Evolutionary conservation across 768 basidiomycete genomes (phyloP), one percentile per base, ranked within the genome.

Genomic region (Tephrocybe rancida): DNA sequence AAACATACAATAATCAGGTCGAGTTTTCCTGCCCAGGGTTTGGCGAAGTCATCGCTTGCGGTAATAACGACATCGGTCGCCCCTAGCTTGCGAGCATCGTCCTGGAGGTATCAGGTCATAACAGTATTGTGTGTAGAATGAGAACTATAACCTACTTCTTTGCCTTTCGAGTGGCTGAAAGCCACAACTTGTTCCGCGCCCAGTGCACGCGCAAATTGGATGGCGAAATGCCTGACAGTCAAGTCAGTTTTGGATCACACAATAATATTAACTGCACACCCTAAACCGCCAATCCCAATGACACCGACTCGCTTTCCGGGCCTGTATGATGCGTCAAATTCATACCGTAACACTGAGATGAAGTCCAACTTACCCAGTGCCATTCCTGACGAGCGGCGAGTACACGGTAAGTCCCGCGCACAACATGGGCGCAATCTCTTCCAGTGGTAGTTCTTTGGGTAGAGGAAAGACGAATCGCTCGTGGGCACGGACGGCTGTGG

Each of bases 281-380:
- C 81, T 18, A 86, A 70, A 18, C 85, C 86, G 32, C 86, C 86
- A 32, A 89, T 77, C 38, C 86, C 86, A 56, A 88, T 71, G 38
- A 89, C 67, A 39, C 85, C 87, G 58, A 89, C 81, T 55, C 76
- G 78, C 70, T 82, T 85, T 38, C 85, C 86, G 1, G 83, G 81
- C 0, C 84, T 84, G 51, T 59, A 64, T n/a, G n/a, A n/a, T n/a
- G 9, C 1, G 25, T 21, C 1, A 32, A 9, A 11, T 13, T 18
- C 38, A 5, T 13, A 29, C 5, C 8, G 7, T 1, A 9, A 22
- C 3, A 30, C n/a, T 2, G 4, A 13, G 16, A 43, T n/a, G 50
- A 16, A 25, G 14, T n/a, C 21, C 9, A 29, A 35, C 59, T 35
- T 51, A 70, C 69, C 73, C 73, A 54, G 68, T 67, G 6, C 79